phyloP scores from a whole-genome alignment of 78 protist genomes.

The Dictyostelium purpureum region DNA sequence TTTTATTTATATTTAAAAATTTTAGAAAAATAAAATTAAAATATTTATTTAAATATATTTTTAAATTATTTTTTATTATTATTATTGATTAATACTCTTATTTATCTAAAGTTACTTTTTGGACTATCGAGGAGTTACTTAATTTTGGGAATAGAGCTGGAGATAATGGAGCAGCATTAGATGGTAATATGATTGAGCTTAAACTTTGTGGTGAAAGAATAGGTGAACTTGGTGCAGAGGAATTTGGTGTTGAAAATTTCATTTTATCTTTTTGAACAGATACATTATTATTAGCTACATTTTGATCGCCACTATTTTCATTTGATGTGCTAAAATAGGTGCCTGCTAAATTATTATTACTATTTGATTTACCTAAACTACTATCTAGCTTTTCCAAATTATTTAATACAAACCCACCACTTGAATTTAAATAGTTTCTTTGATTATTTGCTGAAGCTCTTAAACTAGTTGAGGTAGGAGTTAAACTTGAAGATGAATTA shows the following conservation, averaged over 20 bases:
- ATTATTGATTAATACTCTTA: too few species aligned
- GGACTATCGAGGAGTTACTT: background rate
- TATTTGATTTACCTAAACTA: background rate
- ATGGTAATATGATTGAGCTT: background rate
- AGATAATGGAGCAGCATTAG: slow-evolving; percentile 3
- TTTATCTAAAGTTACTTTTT: slow-evolving; percentile 10
- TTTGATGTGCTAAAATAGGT: background rate
- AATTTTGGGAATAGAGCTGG: slow-evolving; percentile 23
- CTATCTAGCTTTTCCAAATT: background rate
- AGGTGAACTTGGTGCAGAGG: slow-evolving; percentile 19
- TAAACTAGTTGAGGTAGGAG: background rate
- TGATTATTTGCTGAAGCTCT: too few species aligned
- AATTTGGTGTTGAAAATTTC: background rate
- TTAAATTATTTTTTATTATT: too few species aligned
- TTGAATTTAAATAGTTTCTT: background rate
- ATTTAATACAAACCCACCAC: background rate
- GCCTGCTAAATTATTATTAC: background rate
- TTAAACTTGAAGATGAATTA: too few species aligned
- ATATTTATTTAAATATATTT: too few species aligned
- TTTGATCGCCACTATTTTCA: background rate
- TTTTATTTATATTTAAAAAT: too few species aligned
- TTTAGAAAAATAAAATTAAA: too few species aligned
- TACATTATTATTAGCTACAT: background rate
- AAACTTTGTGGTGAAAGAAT: slow-evolving; percentile 2
- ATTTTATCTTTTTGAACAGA: background rate